Base-by-base conservation (phyloP, 352 stramenopile genomes). In the Pythium phragmiticola region DNA sequence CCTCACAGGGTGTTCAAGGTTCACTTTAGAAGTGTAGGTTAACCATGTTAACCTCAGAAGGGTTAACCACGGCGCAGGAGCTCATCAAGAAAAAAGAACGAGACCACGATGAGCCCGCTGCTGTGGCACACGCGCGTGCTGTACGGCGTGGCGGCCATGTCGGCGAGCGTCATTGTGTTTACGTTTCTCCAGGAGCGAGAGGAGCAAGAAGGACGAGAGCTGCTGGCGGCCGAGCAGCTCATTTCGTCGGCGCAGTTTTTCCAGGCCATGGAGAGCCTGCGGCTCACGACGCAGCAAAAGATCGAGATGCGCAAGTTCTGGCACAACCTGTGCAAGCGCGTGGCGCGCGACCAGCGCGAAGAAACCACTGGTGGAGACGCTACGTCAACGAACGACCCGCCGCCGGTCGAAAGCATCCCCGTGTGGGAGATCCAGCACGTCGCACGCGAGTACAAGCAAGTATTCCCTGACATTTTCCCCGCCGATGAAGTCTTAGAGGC, bases 111-210 rank as follows among this genome's bases (percentile, higher is more conserved):
- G 59, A 63, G 51, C 21, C 57, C 78, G 70, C 47, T 89, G 47
- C 60, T 84, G 59, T 58, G 84, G 65, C 79, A 73, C 45, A 69
- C 77, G 65, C 80, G 75, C 14, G 45, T 91, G 43, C 63, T 91
- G 33, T 95, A 91, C 53, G 87, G 87, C 21, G 84, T 78, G 2
- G 84, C 82, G 55, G 87, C 87, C 65, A 92, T 95, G 81, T 86
- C 87, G 8, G 83, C 80, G 14, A 75, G 82, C 56, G 73, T 92
- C 26, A 69, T 89, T 33, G 78, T 90, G 54, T 95, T 93, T 66
- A 88, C 80, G 11, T 90, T 82, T 49, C 68, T 95, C 8, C 82
- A 94, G 56, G 83, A 95, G 60, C 86, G 82, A 16, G 81, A 93
- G 65, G 78, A 92, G 65, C 68, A 80, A 21, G 81, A 89, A 53